A percentile compares a stretch with the other conserved stretches of the same genome.
These are phyloP conservation scores for Dysphania ambrosioides DNA, from an alignment of 148 eudicot species.

Conservation along the genomic window DNA sequence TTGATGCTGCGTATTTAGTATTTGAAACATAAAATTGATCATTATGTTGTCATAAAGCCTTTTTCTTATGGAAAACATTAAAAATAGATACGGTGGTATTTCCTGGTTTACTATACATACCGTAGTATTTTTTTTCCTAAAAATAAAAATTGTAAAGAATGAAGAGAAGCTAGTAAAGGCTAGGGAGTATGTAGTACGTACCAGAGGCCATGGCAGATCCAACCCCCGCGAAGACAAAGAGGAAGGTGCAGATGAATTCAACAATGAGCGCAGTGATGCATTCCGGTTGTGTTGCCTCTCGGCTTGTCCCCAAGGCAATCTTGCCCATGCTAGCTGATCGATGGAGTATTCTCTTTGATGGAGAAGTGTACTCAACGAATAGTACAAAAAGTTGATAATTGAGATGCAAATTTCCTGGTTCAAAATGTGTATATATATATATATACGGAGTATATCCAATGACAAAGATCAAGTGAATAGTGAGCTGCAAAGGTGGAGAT, in stretches of 20 bases:
- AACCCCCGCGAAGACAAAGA: slow-evolving; percentile 85
- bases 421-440: neutral
- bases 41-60: neutral
- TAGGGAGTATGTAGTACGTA: neutral
- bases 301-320: slow-evolving; percentile 56
- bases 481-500: slow-evolving; percentile 9
- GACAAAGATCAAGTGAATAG: neutral
- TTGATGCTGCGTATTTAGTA: too few relatives aligned
- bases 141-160: too few relatives aligned
- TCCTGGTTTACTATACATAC: too few relatives aligned
- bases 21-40: neutral
- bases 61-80: too few relatives aligned
- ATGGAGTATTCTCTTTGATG: neutral
- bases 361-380: neutral
- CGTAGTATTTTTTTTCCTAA: too few relatives aligned
- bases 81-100: too few relatives aligned
- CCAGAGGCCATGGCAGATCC: slow-evolving; percentile 84
- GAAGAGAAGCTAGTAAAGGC: neutral
- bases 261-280: slow-evolving; percentile 75
- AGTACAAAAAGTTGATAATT: neutral
- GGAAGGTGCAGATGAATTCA: slow-evolving; percentile 85
- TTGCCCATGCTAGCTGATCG: slow-evolving; percentile 44
- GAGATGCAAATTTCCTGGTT: neutral
- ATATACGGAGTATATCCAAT: too few relatives aligned
- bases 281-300: slow-evolving; percentile 60